A percentile compares a stretch with the other conserved stretches of the same genome.
phyloP scores from a whole-genome alignment of 257 asterid species.

The Salvia miltiorrhiza region DNA sequence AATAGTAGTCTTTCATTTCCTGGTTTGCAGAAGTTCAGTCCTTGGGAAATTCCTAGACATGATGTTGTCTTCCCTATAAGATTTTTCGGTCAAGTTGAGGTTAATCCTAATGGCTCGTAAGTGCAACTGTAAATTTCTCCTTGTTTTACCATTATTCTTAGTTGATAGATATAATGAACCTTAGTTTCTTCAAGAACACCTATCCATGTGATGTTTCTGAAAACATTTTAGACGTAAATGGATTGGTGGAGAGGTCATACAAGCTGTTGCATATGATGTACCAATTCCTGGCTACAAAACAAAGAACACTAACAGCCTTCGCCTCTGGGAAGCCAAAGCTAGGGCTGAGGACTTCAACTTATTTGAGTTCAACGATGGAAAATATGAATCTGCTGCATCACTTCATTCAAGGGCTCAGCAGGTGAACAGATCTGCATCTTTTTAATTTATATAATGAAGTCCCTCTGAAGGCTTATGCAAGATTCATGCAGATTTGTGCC shows the following conservation, averaged over 20 bases:
- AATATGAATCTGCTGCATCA: conserved; percentile 88
- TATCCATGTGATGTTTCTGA: conserved; percentile 15
- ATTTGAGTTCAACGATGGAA: conserved; percentile 93
- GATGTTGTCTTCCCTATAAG: conserved; percentile 87
- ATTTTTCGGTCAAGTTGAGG: conserved; percentile 93
- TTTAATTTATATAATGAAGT: conserved; percentile 5
- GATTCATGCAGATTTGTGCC: conserved; percentile 78
- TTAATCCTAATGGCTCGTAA: conserved; percentile 84
- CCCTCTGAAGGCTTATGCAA: conserved; percentile 4
- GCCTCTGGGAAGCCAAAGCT: conserved; percentile 99
- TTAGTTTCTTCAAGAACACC: conserved; percentile 10
- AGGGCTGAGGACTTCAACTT: conserved; percentile 74
- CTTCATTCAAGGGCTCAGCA: conserved; percentile 98
- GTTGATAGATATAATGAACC: not conserved
- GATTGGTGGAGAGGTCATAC: conserved; percentile 96
- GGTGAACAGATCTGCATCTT: conserved; percentile 39
- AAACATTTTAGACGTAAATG: conserved; percentile 65
- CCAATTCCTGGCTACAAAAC: conserved; percentile 99
- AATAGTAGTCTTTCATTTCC: conserved; percentile 17
- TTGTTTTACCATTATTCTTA: conserved; percentile 17
- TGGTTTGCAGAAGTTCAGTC: conserved; percentile 85
- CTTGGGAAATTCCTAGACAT: conserved; percentile 96
- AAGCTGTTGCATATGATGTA: conserved; percentile 96
- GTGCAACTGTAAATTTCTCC: conserved; percentile 33
- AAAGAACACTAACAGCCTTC: conserved; percentile 91